Percentiles rank a stretch among this genome's conserved stretches.
Conservation (phyloP, 208 protist genomes). For the Leishmania tarentolae region DNA sequence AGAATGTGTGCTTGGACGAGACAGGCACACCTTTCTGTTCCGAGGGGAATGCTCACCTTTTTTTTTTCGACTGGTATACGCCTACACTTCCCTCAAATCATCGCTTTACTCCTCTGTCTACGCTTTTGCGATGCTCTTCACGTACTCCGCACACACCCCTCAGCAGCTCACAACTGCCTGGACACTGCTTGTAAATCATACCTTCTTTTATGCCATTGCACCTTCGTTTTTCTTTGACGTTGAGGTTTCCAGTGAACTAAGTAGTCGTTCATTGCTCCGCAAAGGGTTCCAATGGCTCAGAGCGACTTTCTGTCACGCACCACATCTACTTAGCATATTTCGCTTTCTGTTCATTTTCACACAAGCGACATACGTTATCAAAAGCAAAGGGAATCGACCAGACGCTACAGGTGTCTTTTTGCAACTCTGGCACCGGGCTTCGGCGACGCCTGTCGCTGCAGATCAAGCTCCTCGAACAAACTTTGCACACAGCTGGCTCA, state of each 20-base stretch:
- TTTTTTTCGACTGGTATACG: neutral
- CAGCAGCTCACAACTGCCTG: neutral
- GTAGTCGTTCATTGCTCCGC: neutral
- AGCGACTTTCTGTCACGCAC: neutral
- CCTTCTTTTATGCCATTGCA: neutral
- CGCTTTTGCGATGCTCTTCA: neutral
- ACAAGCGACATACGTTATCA: neutral
- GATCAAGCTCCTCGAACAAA: neutral
- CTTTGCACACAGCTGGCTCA: neutral
- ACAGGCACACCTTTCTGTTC: neutral
- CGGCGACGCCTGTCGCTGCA: neutral
- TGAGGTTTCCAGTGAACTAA: neutral
- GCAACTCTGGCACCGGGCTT: neutral
- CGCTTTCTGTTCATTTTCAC: neutral
- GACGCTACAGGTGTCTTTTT: neutral
- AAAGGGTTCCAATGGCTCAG: neutral
- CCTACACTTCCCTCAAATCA: neutral
- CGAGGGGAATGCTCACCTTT: neutral
- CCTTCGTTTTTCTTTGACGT: neutral
- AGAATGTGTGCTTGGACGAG: neutral
- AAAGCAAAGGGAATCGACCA: constrained; percentile 1
- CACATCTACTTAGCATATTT: neutral
- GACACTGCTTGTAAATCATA: neutral
- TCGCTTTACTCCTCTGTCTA: neutral
- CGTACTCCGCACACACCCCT: neutral